These are phyloP conservation scores for Centaurea solstitialis DNA, from an alignment of 129 eudicot genomes.

Conservation along the genomic window DNA sequence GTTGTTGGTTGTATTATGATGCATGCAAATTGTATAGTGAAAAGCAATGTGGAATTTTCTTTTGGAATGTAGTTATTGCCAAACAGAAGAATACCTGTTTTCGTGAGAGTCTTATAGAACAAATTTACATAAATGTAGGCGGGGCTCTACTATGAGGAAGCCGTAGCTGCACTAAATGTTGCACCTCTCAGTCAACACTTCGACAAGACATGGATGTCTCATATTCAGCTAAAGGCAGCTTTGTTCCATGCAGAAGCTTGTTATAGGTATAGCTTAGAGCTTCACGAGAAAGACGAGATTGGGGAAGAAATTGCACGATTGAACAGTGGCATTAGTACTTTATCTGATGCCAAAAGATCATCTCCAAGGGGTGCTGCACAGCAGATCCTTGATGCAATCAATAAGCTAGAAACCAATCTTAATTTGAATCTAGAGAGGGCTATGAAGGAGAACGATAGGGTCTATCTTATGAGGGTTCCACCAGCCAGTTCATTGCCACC, in stretches of 20 bases:
- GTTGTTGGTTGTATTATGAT: background rate
- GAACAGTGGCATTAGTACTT: constrained; percentile 63
- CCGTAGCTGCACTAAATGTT: constrained; percentile 61
- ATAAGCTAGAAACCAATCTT: constrained; percentile 59
- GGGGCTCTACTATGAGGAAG: constrained; percentile 84
- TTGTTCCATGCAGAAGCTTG: constrained; percentile 88
- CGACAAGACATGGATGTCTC: constrained; percentile 80
- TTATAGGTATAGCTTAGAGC: constrained; percentile 83
- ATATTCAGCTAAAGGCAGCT: constrained; percentile 85
- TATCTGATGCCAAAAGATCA: constrained; percentile 68
- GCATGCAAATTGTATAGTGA: background rate
- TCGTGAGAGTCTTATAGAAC: background rate
- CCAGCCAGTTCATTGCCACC: constrained; percentile 68
- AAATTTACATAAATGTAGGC: constrained; percentile 44
- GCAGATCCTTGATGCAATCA: constrained; percentile 77
- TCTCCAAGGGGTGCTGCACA: constrained; percentile 73
- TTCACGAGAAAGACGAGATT: constrained; percentile 88
- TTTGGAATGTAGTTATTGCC: constrained; percentile 9
- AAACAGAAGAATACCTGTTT: constrained; percentile 8
- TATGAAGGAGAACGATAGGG: constrained; percentile 84
- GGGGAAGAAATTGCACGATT: constrained; percentile 85
- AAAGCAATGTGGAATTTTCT: background rate
- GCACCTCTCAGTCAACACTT: constrained; percentile 82
- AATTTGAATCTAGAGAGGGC: constrained; percentile 79
- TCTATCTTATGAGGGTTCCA: constrained; percentile 90